Evolutionary conservation across 2,329 filamentous ascomycete species (phyloP).

Genomic region (Fusarium sp.): DNA sequence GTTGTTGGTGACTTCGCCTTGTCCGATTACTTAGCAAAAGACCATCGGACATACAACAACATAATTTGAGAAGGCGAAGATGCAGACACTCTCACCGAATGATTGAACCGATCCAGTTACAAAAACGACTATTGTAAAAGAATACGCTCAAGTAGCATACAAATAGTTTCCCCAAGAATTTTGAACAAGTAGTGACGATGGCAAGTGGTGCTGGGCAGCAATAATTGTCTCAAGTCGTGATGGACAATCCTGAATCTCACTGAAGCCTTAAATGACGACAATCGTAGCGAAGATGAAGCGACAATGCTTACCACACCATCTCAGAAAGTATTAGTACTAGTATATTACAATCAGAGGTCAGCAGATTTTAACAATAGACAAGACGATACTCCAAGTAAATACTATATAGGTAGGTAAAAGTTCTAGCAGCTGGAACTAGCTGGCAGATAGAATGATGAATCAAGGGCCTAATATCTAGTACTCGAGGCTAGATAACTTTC

Average conservation of each 20-base stretch:
- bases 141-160: accelerated
- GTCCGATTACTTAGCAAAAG: not conserved
- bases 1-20: not conserved
- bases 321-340: not conserved
- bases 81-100: not conserved
- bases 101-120: too few species aligned
- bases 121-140: not conserved
- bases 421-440: not conserved
- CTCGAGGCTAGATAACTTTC: too few species aligned
- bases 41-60: not conserved
- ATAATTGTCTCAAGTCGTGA: not conserved
- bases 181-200: not conserved
- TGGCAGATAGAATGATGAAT: not conserved
- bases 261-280: not conserved
- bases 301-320: not conserved
- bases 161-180: not conserved
- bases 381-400: not conserved
- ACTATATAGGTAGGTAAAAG: not conserved
- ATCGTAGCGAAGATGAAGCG: not conserved
- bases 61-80: not conserved
- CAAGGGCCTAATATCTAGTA: not conserved
- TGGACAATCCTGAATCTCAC: not conserved
- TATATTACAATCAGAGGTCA: accelerated
- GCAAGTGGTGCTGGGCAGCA: accelerated
- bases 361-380: not conserved